Conservation (phyloP, 495 filamentous ascomycete species). For the Penicillium odoratum region DNA sequence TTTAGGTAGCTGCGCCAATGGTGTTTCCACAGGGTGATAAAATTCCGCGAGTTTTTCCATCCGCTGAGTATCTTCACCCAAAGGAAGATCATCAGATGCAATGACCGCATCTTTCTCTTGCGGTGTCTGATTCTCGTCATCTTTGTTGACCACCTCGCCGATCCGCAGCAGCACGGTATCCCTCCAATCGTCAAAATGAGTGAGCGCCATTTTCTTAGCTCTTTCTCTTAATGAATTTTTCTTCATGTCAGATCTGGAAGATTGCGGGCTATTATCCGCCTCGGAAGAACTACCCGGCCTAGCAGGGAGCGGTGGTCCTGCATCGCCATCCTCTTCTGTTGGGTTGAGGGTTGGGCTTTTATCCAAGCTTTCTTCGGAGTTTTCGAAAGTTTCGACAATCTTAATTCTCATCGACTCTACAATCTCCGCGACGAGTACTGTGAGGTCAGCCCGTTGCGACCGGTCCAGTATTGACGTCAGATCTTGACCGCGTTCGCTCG, state of each 20-base stretch:
- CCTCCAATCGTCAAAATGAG: slow-evolving; percentile 66
- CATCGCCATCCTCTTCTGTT: slow-evolving; percentile 6
- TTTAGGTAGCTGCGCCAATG: slow-evolving; percentile 41
- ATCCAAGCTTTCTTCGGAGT: not conserved
- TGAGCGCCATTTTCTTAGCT: slow-evolving; percentile 42
- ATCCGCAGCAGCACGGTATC: slow-evolving; percentile 60
- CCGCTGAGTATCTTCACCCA: slow-evolving; percentile 29
- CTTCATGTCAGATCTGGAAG: not conserved
- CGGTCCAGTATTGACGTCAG: slow-evolving; percentile 52
- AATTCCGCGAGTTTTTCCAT: slow-evolving; percentile 39
- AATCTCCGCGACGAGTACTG: slow-evolving; percentile 44
- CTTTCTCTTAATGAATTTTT: slow-evolving; percentile 14
- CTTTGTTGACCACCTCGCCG: slow-evolving; percentile 64
- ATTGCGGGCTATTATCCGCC: slow-evolving; percentile 9
- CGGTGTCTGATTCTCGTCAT: slow-evolving; percentile 38
- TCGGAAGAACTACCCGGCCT: slow-evolving; percentile 9
- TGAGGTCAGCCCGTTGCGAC: slow-evolving; percentile 50
- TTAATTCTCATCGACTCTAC: slow-evolving; percentile 46
- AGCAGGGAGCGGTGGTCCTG: slow-evolving; percentile 15
- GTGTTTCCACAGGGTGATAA: slow-evolving; percentile 47
- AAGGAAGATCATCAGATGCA: slow-evolving; percentile 21
- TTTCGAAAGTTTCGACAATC: slow-evolving; percentile 43
- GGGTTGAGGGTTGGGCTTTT: slow-evolving; percentile 5
- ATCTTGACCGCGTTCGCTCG: slow-evolving; percentile 40
- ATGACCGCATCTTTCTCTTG: slow-evolving; percentile 12